Base-by-base conservation (phyloP, 768 basidiomycete genomes). In the Boletus fagicola region DNA sequence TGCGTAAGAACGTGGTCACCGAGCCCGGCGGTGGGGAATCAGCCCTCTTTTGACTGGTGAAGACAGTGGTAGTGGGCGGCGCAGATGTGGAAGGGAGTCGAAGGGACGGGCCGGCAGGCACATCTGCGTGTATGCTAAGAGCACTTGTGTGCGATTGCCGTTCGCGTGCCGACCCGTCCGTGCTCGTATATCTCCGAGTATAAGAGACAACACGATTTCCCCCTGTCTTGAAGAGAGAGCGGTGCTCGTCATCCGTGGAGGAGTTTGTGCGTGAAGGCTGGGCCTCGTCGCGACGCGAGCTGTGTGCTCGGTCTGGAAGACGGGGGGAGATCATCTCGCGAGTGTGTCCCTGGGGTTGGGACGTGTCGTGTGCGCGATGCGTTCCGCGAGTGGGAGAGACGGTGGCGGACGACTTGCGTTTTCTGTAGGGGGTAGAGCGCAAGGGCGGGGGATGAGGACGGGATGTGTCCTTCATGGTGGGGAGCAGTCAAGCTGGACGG, bases 1-100 rank as follows among this genome's bases (percentile, higher is more conserved):
- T 69, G 42, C 65, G 61, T 26, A 71, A 57, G 53, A 69, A 71
- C 1, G 57, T 40, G 47, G 67, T 64, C n/a, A 61, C 71, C 16
- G 65, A 54, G 6, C 48, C 59, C 3, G 57, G 59, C 2, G 51
- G 53, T 3, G 65, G 65, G 12, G 61, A 55, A 39, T 51, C 61
- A 16, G 50, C 26, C 42, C 35, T 61, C 18, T 24, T 46, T 43
- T 40, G 55, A 43, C 43, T 33, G 20, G n/a, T 4, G 3, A 44
- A 51, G 31, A 49, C 16, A 40, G 30, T 55, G 22, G 28, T 28
- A 39, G 43, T 26, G 20, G 56, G 53, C 0, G 61, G 55, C 11
- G n/a, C 54, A 26, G 58, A 56, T 24, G 51, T 18, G 43, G 59
- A 52, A 20, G 66, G 60, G 33, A 69, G 46, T 22, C 60, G 59